A percentile compares a stretch with the other conserved stretches of the same genome.
Evolutionary conservation across 768 basidiomycete species (phyloP).

Genomic region (Pluteus cervinus): DNA sequence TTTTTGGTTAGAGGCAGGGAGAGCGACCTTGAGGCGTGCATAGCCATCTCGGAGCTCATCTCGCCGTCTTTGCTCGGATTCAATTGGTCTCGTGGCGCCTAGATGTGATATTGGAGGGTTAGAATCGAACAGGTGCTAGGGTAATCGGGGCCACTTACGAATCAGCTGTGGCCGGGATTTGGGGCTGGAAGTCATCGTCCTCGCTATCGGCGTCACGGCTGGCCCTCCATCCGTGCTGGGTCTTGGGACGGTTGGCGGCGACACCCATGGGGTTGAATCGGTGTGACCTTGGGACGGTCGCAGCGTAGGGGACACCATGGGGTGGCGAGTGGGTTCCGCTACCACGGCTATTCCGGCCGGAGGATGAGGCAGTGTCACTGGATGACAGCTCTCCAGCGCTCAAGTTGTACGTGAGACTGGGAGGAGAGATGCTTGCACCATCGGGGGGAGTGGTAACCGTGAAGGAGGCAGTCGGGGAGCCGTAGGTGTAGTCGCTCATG

Average conservation of each 20-base stretch:
- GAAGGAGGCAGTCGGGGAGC: conserved; percentile 41
- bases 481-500: conserved; percentile 53
- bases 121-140: conserved; percentile 5
- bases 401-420: conserved; percentile 65
- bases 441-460: conserved; percentile 72
- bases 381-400: conserved; percentile 68
- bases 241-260: conserved; percentile 46
- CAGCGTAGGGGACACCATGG: conserved; percentile 40
- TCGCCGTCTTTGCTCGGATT: conserved; percentile 87
- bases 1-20: conserved; percentile 89
- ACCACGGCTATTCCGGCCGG: conserved; percentile 63
- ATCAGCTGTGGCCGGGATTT: conserved; percentile 43
- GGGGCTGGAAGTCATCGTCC: conserved; percentile 74
- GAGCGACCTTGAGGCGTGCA: conserved; percentile 81
- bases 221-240: conserved; percentile 35
- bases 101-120: background rate
- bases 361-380: too few species aligned
- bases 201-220: conserved; percentile 60
- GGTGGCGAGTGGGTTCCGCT: conserved; percentile 51
- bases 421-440: conserved; percentile 58
- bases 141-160: conserved; percentile 40
- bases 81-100: conserved; percentile 88
- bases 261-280: conserved; percentile 74
- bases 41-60: conserved; percentile 94
- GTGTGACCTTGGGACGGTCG: conserved; percentile 67